These are phyloP conservation scores for Leccinum uliginosum DNA, from an alignment of 768 basidiomycete genomes.

Conservation along the genomic window DNA sequence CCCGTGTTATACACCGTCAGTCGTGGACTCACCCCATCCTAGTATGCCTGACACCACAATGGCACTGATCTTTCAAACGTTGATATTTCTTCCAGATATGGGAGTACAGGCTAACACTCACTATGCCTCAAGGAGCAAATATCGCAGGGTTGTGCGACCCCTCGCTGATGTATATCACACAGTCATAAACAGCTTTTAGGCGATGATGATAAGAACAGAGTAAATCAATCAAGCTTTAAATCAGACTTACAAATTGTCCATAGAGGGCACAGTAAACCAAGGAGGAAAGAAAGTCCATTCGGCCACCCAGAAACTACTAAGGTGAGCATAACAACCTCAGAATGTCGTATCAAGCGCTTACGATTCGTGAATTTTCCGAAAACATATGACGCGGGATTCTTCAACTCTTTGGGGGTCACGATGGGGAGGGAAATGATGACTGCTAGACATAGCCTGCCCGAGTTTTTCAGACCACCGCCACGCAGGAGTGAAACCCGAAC, in stretches of 20 bases:
- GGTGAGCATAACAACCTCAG: neutral
- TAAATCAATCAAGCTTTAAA: slow-evolving; percentile 36
- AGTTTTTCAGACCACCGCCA: neutral
- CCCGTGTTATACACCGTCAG: neutral
- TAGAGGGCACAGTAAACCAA: slow-evolving; percentile 43
- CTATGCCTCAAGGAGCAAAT: slow-evolving; percentile 54
- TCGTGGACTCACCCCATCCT: slow-evolving; percentile 35
- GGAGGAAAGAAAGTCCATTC: slow-evolving; percentile 41
- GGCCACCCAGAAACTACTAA: slow-evolving; percentile 38
- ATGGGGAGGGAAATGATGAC: slow-evolving; percentile 56
- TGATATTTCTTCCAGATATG: neutral
- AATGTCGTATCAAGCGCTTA: slow-evolving; percentile 20
- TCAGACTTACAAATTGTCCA: slow-evolving; percentile 38
- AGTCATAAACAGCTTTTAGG: slow-evolving; percentile 32
- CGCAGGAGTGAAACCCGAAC: neutral
- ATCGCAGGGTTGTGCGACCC: slow-evolving; percentile 50
- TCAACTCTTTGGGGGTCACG: slow-evolving; percentile 54
- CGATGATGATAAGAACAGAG: neutral
- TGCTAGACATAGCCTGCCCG: slow-evolving; percentile 10
- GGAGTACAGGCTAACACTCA: slow-evolving; percentile 19
- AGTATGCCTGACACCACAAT: slow-evolving; percentile 42
- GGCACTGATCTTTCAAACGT: slow-evolving; percentile 23
- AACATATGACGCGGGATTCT: slow-evolving; percentile 56
- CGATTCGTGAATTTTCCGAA: slow-evolving; percentile 58
- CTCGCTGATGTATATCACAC: slow-evolving; percentile 49